phyloP scores from a whole-genome alignment of 1,139 yeast genomes.

The Diutina siamensis region DNA sequence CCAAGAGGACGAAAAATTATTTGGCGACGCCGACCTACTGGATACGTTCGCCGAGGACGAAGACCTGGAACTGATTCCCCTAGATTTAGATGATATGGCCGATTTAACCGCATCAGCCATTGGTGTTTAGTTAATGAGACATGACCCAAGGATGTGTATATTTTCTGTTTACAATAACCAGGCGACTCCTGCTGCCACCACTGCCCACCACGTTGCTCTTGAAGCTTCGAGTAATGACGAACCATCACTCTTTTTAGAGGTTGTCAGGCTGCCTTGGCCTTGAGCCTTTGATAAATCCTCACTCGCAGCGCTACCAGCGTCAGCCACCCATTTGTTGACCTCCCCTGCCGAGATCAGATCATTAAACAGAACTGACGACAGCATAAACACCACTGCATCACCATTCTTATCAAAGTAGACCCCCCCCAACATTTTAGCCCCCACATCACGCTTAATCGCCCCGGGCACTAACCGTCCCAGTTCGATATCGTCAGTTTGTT shows the following conservation, averaged over 20 bases:
- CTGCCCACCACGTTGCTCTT: not conserved
- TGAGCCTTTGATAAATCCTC: not conserved
- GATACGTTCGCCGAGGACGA: constrained; percentile 4
- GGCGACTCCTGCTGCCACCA: not conserved
- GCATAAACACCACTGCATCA: constrained; percentile 17
- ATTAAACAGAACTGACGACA: constrained; percentile 2
- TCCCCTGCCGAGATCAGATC: not conserved
- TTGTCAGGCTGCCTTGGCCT: not conserved
- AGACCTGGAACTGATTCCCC: constrained; percentile 3
- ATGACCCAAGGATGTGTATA: not conserved
- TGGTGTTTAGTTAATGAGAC: not conserved
- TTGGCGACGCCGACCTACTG: not conserved
- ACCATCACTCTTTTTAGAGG: not conserved
- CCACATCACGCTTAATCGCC: constrained; percentile 76
- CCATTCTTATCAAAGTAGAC: constrained; percentile 48
- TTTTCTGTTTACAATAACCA: not conserved
- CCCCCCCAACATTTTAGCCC: constrained; percentile 77
- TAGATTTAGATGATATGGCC: constrained; percentile 5
- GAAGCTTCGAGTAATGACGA: not conserved
- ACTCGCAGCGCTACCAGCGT: not conserved
- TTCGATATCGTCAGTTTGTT: constrained; percentile 43
- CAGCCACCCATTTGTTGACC: not conserved
- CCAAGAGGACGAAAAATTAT: constrained; percentile 10
- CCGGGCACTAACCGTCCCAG: constrained; percentile 88
- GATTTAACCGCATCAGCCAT: not conserved